phyloP scores from a whole-genome alignment of 2,329 filamentous ascomycete genomes.

The Beauveria bassiana region DNA sequence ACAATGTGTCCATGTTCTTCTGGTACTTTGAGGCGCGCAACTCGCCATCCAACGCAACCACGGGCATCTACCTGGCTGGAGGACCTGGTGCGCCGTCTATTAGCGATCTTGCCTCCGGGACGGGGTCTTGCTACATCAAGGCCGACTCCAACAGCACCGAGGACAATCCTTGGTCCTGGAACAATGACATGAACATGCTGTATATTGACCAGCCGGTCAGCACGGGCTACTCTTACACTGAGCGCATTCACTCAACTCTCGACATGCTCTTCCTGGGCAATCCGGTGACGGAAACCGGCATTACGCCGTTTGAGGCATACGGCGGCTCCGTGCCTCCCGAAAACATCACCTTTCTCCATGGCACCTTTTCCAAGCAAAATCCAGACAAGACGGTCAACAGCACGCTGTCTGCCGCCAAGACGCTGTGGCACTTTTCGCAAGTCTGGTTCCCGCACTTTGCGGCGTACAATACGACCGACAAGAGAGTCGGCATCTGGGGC shows the following conservation, averaged over 20 bases:
- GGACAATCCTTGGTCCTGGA: constrained; percentile 53
- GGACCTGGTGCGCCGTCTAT: constrained; percentile 51
- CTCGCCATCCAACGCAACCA: constrained; percentile 16
- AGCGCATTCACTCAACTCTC: constrained; percentile 49
- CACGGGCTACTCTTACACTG: constrained; percentile 57
- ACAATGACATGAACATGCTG: constrained; percentile 39
- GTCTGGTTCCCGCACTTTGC: constrained; percentile 51
- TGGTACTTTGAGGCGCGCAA: constrained; percentile 36
- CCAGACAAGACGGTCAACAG: constrained; percentile 33
- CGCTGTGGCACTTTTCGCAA: constrained; percentile 58
- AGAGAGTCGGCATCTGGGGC: constrained; percentile 56
- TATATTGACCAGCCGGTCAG: constrained; percentile 55
- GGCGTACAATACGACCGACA: constrained; percentile 43
- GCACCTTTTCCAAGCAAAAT: constrained; percentile 25
- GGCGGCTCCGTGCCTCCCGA: constrained; percentile 25
- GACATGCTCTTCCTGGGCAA: constrained; percentile 33
- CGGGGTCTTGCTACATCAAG: constrained; percentile 32
- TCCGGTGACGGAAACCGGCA: constrained; percentile 41
- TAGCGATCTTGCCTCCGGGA: background rate
- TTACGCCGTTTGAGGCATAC: constrained; percentile 25
- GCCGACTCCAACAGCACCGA: constrained; percentile 43
- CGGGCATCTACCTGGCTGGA: constrained; percentile 54
- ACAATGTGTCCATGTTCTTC: constrained; percentile 29
- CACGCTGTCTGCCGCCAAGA: constrained; percentile 46
- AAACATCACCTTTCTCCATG: constrained; percentile 30